phyloP scores from a whole-genome alignment of 345 rosid species.

The Linum tenue region DNA sequence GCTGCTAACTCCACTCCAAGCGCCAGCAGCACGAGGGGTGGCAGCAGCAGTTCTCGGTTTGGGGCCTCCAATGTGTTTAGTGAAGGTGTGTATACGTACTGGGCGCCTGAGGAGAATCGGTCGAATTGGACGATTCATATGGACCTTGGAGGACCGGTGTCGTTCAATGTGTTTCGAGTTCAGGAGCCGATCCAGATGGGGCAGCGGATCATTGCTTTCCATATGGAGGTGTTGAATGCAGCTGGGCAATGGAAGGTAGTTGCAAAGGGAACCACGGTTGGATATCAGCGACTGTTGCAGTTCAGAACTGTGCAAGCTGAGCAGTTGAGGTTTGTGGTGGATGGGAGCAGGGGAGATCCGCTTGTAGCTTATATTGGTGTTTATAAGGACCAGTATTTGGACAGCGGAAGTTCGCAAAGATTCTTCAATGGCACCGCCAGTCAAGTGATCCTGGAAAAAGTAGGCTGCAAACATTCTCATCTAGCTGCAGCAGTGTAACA shows the following conservation, averaged over 20 bases:
- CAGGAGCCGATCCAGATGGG: conserved; percentile 93
- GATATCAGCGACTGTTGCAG: conserved; percentile 53
- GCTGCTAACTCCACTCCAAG: conserved; percentile 34
- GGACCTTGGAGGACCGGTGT: conserved; percentile 35
- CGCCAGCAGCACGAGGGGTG: conserved; percentile 56
- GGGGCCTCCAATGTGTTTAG: conserved; percentile 40
- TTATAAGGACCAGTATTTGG: conserved; percentile 42
- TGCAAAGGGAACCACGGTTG: conserved; percentile 61
- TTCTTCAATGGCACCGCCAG: conserved; percentile 11
- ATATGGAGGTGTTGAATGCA: conserved; percentile 32
- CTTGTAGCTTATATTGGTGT: conserved; percentile 64
- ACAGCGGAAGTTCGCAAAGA: conserved; percentile 11
- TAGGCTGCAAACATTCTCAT: conserved; percentile 16
- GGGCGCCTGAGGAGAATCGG: conserved; percentile 71
- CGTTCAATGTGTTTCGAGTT: conserved; percentile 64
- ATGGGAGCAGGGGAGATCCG: conserved; percentile 60
- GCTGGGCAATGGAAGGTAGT: conserved; percentile 48
- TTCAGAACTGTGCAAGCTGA: conserved; percentile 39
- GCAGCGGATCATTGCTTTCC: conserved; percentile 52
- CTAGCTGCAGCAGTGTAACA: conserved; percentile 11
- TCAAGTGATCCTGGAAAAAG: conserved; percentile 19
- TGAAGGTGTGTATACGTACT: conserved; percentile 54
- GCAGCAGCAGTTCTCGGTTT: conserved; percentile 21
- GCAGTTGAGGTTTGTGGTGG: conserved; percentile 52
- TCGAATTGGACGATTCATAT: conserved; percentile 43